Base-by-base conservation (phyloP, 139 green algal genomes). In the Yamagishiella unicocca region DNA sequence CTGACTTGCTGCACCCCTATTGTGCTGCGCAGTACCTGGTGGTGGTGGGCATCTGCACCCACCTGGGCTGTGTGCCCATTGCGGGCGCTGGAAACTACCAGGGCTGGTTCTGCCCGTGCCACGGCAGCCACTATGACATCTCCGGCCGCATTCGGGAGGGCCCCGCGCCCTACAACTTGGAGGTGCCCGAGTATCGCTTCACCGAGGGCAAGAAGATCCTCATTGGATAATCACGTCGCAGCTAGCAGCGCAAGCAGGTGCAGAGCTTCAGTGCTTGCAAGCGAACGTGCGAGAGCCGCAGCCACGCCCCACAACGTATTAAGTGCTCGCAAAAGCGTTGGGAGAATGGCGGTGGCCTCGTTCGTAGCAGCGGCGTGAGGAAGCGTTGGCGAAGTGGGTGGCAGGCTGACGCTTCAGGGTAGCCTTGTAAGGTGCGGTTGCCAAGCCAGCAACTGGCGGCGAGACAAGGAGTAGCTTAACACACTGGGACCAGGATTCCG, bases 51-150 rank as follows among this genome's bases (percentile, higher is more conserved):
- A 96, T 99, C 75, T 99, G 98, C 95, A 99, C 98, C 35, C 98
- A 99, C 92, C 92, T 99, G 86, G 98, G 98, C 22, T 99, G 98
- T 89, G 98, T 99, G 84, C 98, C 98, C 17, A 96, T 99, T 71
- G 91, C 95, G 33, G 98, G 99, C 87, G 98, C 98, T 25, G 98
- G 98, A 50, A 98, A 99, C 92, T 99, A 98, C 91, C 83, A 94
- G 66, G 98, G 97, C 75, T 99, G 98, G 97, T 99, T 99, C 93
- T 99, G 97, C 93, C 96, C 96, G 17, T 99, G 96, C 95, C 97
- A 99, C 89, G 96, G 96, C 66, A 95, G 90, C 62, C 98, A 99
- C 93, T 99, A 99, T 80, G 98, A 99, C 92, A 95, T 96, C 31
- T 98, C 93, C 27, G 98, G 98, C 43, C 95, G 98, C 87, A 97